Percentiles rank a stretch among this genome's conserved stretches.
Conservation (phyloP, 75 land plant species). For the Cryptomeria japonica region DNA sequence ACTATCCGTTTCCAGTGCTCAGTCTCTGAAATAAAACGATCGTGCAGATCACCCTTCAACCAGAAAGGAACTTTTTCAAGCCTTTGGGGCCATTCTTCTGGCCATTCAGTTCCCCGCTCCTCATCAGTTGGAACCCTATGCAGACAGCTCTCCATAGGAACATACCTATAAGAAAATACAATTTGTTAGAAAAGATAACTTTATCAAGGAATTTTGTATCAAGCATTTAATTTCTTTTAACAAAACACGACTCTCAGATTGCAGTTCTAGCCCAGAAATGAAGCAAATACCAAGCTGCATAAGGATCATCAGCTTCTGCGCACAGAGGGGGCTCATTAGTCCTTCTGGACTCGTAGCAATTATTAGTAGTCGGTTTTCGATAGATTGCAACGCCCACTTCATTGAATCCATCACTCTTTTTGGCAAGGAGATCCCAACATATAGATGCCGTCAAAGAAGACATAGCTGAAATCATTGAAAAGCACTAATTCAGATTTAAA, state of each 20-base stretch:
- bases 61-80: constrained; percentile 35
- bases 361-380: constrained; percentile 34
- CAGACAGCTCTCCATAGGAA: constrained; percentile 43
- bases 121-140: constrained; percentile 34
- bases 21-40: constrained; percentile 31
- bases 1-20: constrained; percentile 53
- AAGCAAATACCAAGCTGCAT: constrained; percentile 52
- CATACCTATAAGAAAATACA: constrained; percentile 29
- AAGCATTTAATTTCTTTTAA: neutral
- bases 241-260: neutral
- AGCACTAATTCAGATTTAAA: neutral
- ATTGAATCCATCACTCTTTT: constrained; percentile 26
- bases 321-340: constrained; percentile 34
- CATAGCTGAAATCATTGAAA: constrained; percentile 26
- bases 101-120: constrained; percentile 42
- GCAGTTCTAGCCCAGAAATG: neutral
- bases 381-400: constrained; percentile 48
- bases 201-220: neutral
- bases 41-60: constrained; percentile 31
- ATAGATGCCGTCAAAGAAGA: constrained; percentile 34
- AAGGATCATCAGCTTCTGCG: constrained; percentile 22
- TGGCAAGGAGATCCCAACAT: constrained; percentile 36
- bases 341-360: constrained; percentile 29
- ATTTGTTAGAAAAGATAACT: neutral
- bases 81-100: constrained; percentile 47